phyloP scores from a whole-genome alignment of 345 rosid genomes.

The Limnanthes douglasii region DNA sequence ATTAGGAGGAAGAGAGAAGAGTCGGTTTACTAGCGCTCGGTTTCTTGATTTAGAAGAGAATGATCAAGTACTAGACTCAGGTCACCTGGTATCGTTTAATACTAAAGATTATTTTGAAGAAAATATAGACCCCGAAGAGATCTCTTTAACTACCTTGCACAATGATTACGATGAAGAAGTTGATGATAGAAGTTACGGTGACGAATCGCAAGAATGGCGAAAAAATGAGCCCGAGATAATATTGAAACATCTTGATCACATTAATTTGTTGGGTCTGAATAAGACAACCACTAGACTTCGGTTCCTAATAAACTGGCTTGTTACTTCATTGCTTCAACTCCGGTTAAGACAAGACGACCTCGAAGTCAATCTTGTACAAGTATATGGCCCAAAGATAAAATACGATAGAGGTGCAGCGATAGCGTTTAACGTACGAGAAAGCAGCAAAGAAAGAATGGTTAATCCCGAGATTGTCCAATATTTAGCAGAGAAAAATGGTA shows the following conservation, averaged over 20 bases:
- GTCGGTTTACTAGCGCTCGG: conserved; percentile 28
- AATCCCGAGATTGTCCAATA: conserved; percentile 45
- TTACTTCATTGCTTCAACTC: conserved; percentile 51
- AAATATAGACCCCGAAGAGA: conserved; percentile 31
- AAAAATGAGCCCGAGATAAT: conserved; percentile 47
- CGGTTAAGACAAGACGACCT: too few relatives aligned
- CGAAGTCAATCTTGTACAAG: conserved; percentile 36
- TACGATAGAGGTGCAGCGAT: conserved; percentile 58
- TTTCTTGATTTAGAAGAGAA: conserved; percentile 28
- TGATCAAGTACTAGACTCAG: conserved; percentile 29
- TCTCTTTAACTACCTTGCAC: conserved; percentile 20
- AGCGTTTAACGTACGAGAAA: conserved; percentile 39
- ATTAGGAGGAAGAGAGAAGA: conserved; percentile 41
- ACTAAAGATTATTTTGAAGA: conserved; percentile 28
- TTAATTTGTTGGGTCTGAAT: conserved; percentile 44
- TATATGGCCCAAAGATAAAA: conserved; percentile 63
- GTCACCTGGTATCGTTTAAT: conserved; percentile 28
- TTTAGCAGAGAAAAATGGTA: conserved; percentile 46
- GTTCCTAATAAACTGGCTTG: conserved; percentile 51
- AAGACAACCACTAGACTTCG: conserved; percentile 43
- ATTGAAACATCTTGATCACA: conserved; percentile 44
- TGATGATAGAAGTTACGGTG: conserved; percentile 17
- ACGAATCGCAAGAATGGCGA: conserved; percentile 34
- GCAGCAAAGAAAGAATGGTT: conserved; percentile 19
- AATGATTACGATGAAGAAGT: conserved; percentile 27